Evolutionary conservation across 352 stramenopile species (phyloP).

Genomic region (Pythium dissimile): DNA sequence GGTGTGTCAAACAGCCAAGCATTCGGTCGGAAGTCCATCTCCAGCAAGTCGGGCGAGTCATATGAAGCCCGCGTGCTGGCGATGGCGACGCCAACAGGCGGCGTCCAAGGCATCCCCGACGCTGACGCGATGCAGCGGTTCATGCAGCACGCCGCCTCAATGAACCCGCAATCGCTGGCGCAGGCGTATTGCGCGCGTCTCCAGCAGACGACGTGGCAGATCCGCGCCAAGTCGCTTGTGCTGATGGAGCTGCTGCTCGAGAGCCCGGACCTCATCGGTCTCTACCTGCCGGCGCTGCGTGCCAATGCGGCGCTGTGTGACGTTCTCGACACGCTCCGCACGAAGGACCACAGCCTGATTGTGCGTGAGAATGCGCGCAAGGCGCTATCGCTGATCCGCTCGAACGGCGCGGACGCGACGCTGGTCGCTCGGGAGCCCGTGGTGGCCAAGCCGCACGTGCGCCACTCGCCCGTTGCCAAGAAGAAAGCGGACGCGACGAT

Average conservation of each 20-base stretch:
- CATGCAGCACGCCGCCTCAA: constrained; percentile 33
- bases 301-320: constrained; percentile 25
- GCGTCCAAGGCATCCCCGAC: constrained; percentile 55
- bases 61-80: constrained; percentile 51
- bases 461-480: constrained; percentile 11
- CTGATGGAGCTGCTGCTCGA: constrained; percentile 57
- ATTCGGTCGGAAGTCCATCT: constrained; percentile 4
- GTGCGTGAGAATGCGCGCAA: constrained; percentile 49
- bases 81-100: constrained; percentile 41
- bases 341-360: constrained; percentile 35
- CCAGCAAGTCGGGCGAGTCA: constrained; percentile 1
- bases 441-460: constrained; percentile 25
- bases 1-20: constrained; percentile 22
- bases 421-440: constrained; percentile 32
- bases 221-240: constrained; percentile 48
- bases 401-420: constrained; percentile 38
- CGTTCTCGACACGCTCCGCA: constrained; percentile 33
- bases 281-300: constrained; percentile 32
- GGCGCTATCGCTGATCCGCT: constrained; percentile 50
- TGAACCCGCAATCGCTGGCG: constrained; percentile 29
- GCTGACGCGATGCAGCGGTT: constrained; percentile 41
- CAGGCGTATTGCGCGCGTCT: constrained; percentile 36
- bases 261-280: constrained; percentile 30
- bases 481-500: constrained; percentile 3
- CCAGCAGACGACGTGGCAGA: constrained; percentile 50